Percentiles rank a stretch among this genome's conserved stretches.
These are phyloP conservation scores for Backusella morwellensis DNA, from an alignment of 192 early-diverging fungal genomes.

Conservation along the genomic window DNA sequence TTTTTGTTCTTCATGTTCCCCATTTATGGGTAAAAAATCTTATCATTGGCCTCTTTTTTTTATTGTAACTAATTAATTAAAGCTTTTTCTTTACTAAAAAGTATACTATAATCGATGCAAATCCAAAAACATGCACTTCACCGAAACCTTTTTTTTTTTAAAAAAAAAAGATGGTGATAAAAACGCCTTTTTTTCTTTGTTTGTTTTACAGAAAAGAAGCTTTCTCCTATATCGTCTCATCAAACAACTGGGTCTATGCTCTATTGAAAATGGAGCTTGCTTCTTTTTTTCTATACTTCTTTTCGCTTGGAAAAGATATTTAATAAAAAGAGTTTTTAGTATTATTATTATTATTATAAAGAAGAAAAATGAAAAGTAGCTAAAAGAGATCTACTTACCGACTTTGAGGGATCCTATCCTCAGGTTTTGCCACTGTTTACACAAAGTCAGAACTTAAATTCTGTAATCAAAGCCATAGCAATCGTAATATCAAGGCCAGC, in stretches of 20 bases:
- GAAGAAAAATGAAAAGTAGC: not conserved
- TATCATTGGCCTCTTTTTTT: not conserved
- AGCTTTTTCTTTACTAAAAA: not conserved
- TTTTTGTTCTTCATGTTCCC: not conserved
- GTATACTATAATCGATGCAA: not conserved
- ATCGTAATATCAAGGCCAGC: not conserved
- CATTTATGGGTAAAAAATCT: not conserved
- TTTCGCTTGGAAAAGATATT: too few relatives aligned
- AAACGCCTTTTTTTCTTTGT: not conserved
- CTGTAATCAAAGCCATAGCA: not conserved
- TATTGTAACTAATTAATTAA: not conserved
- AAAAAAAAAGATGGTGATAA: not conserved
- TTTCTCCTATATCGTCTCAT: not conserved
- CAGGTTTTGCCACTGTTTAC: not conserved
- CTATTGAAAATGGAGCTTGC: not conserved
- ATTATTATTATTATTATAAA: not conserved
- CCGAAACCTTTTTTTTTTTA: not conserved
- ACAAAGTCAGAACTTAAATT: not conserved
- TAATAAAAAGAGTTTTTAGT: too few relatives aligned
- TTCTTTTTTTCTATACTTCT: not conserved
- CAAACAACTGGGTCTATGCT: not conserved
- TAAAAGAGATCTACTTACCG: not conserved
- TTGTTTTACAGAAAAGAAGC: not conserved
- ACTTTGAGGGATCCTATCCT: not conserved
- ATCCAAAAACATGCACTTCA: not conserved